Evolutionary conservation across 2,329 filamentous ascomycete genomes (phyloP), one percentile per base, ranked within the genome.

Genomic region (Sporothrix dimorphospora): DNA sequence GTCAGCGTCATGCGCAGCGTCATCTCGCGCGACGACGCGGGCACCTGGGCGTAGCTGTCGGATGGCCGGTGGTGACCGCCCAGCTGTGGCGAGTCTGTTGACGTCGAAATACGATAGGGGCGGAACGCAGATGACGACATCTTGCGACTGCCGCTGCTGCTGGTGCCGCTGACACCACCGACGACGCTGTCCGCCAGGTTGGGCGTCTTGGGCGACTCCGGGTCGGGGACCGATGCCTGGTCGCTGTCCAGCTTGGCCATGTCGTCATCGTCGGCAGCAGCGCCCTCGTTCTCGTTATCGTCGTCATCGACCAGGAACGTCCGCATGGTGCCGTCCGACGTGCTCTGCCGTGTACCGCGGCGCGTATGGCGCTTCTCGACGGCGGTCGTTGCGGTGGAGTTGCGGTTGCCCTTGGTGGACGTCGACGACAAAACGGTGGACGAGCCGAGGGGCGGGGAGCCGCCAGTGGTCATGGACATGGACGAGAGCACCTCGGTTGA

Each of bases 1-100:
- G 96, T 98, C 71, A 98, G 86, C 0, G 95, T 98, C 94, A 98
- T 97, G 66, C 94, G 92, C 66, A 98, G 83, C 2, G 96, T 98
- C 94, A 98, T 98, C 80, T 98, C 94, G 45, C 94, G 88, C 71
- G 89, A 91, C 45, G 87, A 85, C 0, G 86, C 83, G 1, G 87
- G 82, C 5, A 84, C 85, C 65, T 88, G 86, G 12, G 83, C 81
- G 76, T 86, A 86, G 72, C 78, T 79, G 16, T 79, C 79, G 4
- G 81, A 78, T n/a, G 77, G 76, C 73, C 81, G 82, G 72, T 77
- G 74, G 47, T n/a, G n/a, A n/a, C 78, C 76, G 69, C 30, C 27
- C 9, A 12, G 16, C 27, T 40, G 47, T 2, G 57, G 21, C 19
- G 55, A 34, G 8, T 61, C 30, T 8, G 71, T n/a, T 3, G 67